Conservation (phyloP, 1,139 yeast species). For the Pichia sp. region DNA sequence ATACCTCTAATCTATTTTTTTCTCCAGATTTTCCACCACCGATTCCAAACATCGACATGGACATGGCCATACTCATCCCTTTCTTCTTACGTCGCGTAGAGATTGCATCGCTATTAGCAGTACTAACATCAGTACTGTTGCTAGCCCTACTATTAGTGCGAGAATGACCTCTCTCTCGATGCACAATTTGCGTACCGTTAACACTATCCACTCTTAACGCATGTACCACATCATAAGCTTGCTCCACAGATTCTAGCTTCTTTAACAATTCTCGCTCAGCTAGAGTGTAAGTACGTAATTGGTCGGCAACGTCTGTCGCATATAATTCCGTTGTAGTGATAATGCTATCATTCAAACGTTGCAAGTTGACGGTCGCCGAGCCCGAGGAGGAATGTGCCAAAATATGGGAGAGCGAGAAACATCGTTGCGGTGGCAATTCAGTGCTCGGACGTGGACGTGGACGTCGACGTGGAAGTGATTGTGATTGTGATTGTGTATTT, state of each 20-base stretch:
- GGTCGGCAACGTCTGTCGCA: conserved; percentile 11
- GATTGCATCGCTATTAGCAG: background rate
- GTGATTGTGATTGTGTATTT: too few relatives aligned
- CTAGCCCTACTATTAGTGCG: background rate
- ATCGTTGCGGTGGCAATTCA: conserved; percentile 9
- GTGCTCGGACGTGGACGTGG: conserved; percentile 3
- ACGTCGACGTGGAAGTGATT: too few relatives aligned
- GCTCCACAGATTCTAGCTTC: conserved; percentile 5
- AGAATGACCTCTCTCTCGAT: background rate
- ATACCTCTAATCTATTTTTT: conserved; percentile 2
- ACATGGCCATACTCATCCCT: conserved; percentile 6
- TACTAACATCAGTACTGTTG: background rate
- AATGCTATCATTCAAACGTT: conserved; percentile 8
- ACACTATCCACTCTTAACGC: conserved; percentile 5
- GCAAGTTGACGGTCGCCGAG: conserved; percentile 1
- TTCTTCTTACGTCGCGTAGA: background rate
- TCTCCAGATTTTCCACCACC: background rate
- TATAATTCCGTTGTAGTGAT: conserved; percentile 7
- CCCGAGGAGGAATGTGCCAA: conserved; percentile 5
- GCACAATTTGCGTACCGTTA: conserved; percentile 4
- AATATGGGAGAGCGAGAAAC: conserved; percentile 11
- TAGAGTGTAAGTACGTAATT: conserved; percentile 5
- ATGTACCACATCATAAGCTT: conserved; percentile 10
- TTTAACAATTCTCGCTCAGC: conserved; percentile 9
- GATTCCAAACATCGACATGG: conserved; percentile 8